Conservation (phyloP, 2,329 filamentous ascomycete species). For the Botrytis paeoniae region DNA sequence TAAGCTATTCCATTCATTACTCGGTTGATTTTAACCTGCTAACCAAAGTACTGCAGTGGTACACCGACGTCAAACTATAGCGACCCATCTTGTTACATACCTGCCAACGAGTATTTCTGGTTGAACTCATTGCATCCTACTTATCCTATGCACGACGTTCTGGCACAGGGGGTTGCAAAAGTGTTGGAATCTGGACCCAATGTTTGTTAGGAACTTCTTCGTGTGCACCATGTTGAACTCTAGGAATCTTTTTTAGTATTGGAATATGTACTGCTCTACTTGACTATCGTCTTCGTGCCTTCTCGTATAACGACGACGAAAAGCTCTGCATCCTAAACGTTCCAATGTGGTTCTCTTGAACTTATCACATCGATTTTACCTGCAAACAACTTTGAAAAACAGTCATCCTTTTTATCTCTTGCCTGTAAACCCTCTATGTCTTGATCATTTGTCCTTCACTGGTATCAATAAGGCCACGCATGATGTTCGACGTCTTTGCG, state of each 20-base stretch:
- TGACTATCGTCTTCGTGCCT: not conserved
- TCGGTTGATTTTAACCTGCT: not conserved
- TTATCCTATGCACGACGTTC: slow-evolving; percentile 57
- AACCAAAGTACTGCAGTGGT: slow-evolving; percentile 39
- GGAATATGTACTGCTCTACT: not conserved
- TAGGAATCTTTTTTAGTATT: not conserved
- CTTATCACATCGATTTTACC: not conserved
- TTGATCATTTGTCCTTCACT: not conserved
- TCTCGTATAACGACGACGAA: not conserved
- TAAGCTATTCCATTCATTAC: slow-evolving; percentile 36
- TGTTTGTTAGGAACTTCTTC: slow-evolving; percentile 36
- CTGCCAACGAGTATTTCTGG: slow-evolving; percentile 64
- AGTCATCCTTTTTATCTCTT: not conserved
- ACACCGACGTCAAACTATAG: slow-evolving; percentile 44
- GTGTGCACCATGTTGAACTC: not conserved
- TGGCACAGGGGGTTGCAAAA: slow-evolving; percentile 49
- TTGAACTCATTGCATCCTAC: slow-evolving; percentile 63
- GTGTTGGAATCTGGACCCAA: slow-evolving; percentile 42
- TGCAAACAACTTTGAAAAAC: not conserved
- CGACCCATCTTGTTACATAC: slow-evolving; percentile 47
- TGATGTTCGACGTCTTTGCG: not conserved
- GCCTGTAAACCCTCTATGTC: not conserved
- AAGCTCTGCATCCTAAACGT: not conserved
- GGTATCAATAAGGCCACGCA: not conserved
- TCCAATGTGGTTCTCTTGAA: not conserved